phyloP scores from a whole-genome alignment of 345 rosid genomes.

The Mallotus nudiflorus region DNA sequence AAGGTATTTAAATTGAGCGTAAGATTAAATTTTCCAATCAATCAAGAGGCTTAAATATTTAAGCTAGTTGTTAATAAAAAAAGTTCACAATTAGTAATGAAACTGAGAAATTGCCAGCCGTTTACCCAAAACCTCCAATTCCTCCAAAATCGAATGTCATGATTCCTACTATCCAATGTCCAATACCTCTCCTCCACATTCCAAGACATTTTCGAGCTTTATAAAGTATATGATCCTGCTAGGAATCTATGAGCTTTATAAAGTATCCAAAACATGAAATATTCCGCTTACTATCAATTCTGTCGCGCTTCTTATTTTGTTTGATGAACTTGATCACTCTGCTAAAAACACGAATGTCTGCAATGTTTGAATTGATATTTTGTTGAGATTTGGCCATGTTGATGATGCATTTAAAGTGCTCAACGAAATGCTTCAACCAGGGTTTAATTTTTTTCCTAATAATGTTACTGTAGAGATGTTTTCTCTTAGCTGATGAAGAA shows the following conservation, averaged over 20 bases:
- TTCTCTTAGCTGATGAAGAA: slow-evolving; percentile 43
- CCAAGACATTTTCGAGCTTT: slow-evolving; percentile 57
- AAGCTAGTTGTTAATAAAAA: too few species aligned
- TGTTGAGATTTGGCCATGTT: slow-evolving; percentile 38
- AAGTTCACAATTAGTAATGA: too few species aligned
- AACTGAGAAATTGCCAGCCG: slow-evolving; percentile 58
- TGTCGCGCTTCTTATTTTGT: slow-evolving; percentile 44
- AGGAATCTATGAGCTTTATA: slow-evolving; percentile 46
- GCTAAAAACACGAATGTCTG: slow-evolving; percentile 43
- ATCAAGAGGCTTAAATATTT: too few species aligned
- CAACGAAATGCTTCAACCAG: slow-evolving; percentile 73
- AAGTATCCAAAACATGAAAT: slow-evolving; percentile 44
- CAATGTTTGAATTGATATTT: slow-evolving; percentile 37
- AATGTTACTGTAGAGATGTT: slow-evolving; percentile 42
- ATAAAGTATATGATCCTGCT: slow-evolving; percentile 39
- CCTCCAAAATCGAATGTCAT: slow-evolving; percentile 41
- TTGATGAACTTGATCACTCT: slow-evolving; percentile 36
- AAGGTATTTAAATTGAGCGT: too few species aligned
- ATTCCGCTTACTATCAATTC: slow-evolving; percentile 48
- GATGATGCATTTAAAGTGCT: slow-evolving; percentile 69
- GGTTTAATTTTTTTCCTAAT: slow-evolving; percentile 42
- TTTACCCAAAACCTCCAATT: slow-evolving; percentile 58
- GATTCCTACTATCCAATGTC: slow-evolving; percentile 26
- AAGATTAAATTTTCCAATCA: too few species aligned
- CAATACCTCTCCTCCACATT: slow-evolving; percentile 45